Evolutionary conservation across 1,284 basidiomycete species (phyloP).

Genomic region (Singerocomus inundabilis): DNA sequence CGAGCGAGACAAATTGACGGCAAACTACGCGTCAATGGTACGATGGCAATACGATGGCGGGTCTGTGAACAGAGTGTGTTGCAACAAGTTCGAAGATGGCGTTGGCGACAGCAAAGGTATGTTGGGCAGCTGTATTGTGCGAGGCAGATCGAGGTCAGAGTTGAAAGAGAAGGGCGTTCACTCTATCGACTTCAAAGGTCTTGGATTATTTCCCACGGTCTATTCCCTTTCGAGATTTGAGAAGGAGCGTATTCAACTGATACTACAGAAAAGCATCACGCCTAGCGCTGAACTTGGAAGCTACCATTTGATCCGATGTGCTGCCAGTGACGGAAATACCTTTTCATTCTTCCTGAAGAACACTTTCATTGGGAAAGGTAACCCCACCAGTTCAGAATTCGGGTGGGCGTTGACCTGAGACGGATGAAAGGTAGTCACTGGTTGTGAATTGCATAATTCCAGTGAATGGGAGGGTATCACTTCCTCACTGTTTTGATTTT

Average conservation of each 20-base stretch:
- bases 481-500: no score
- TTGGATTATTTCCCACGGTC: constrained; percentile 24
- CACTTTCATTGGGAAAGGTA: not conserved
- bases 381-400: not conserved
- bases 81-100: constrained; percentile 9
- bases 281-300: not conserved
- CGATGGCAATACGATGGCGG: constrained; percentile 15
- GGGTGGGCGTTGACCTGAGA: not conserved
- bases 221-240: not conserved
- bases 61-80: constrained; percentile 12
- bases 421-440: no score
- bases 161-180: constrained; percentile 24
- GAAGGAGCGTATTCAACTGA: no score
- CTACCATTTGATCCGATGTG: not conserved
- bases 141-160: constrained; percentile 31
- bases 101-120: constrained; percentile 13
- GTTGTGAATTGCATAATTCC: no score
- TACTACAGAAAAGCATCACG: not conserved
- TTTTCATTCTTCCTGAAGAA: no score
- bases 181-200: constrained; percentile 29
- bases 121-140: constrained; percentile 12
- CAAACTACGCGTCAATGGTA: constrained; percentile 20
- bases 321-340: not conserved
- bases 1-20: constrained; percentile 20
- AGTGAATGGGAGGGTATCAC: no score